Conservation (phyloP, 176 grass and related monocot genomes). For the Oryza glaberrima region DNA sequence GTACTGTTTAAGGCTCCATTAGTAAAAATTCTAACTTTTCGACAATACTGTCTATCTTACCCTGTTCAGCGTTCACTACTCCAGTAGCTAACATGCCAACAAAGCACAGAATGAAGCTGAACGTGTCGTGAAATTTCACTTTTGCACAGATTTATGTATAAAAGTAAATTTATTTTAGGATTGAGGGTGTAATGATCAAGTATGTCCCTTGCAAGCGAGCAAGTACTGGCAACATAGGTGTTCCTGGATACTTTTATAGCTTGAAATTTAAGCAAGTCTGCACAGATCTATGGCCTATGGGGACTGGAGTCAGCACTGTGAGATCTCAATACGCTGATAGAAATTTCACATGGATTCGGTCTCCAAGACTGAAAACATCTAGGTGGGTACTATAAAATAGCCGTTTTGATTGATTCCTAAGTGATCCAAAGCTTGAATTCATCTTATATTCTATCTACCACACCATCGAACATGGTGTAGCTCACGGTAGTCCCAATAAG, state of each 20-base stretch:
- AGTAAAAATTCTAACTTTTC: neutral
- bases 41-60: neutral
- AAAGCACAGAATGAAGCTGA: neutral
- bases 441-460: neutral
- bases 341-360: neutral
- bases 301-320: neutral
- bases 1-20: no score
- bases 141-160: no score
- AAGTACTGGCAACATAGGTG: neutral
- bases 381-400: conserved; percentile 12
- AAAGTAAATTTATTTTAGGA: no score
- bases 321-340: neutral
- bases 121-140: no score
- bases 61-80: neutral
- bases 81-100: neutral
- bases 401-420: neutral
- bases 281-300: neutral
- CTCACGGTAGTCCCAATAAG: neutral
- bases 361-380: conserved; percentile 19
- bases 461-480: neutral
- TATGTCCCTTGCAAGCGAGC: neutral
- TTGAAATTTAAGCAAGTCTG: neutral
- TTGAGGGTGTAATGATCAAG: neutral
- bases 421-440: neutral
- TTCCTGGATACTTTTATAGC: neutral